Percentiles rank a stretch among this genome's conserved stretches.
phyloP scores from a whole-genome alignment of 441 rosid genomes.

The Populus hybrid region DNA sequence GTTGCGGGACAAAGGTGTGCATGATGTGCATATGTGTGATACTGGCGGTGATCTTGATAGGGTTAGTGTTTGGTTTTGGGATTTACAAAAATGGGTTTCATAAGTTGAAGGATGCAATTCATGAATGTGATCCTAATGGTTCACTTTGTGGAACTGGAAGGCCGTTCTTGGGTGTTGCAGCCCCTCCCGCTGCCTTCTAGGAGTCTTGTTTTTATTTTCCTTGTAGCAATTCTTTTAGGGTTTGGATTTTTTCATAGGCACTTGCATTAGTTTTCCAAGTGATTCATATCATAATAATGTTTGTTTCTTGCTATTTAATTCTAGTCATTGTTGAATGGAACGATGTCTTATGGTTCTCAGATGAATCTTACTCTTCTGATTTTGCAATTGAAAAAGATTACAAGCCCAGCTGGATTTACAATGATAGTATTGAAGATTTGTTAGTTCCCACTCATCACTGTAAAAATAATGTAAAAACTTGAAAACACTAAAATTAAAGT shows the following conservation, averaged over 20 bases:
- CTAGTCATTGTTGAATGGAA: not conserved
- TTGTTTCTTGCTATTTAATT: not conserved
- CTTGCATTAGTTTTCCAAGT: not conserved
- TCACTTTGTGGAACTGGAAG: conserved; percentile 11
- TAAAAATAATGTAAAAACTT: no score
- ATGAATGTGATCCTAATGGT: conserved; percentile 19
- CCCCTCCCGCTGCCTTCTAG: conserved; percentile 24
- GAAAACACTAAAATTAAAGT: no score
- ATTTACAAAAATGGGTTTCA: conserved; percentile 69
- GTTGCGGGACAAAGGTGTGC: conserved; percentile 63
- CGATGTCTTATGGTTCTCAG: not conserved
- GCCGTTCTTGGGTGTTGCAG: conserved; percentile 32
- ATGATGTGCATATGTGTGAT: conserved; percentile 66
- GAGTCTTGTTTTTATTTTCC: not conserved
- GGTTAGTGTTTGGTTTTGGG: conserved; percentile 74
- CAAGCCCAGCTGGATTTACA: not conserved
- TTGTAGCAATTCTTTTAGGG: not conserved
- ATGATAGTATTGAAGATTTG: not conserved
- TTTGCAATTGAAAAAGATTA: not conserved
- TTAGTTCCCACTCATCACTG: not conserved
- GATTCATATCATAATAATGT: not conserved
- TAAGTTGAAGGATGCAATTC: conserved; percentile 50
- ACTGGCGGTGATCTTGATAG: conserved; percentile 54
- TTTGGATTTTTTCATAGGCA: no score
- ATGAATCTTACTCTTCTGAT: not conserved